phyloP scores from a whole-genome alignment of 1,284 basidiomycete genomes.

The Fistulina hepatica region DNA sequence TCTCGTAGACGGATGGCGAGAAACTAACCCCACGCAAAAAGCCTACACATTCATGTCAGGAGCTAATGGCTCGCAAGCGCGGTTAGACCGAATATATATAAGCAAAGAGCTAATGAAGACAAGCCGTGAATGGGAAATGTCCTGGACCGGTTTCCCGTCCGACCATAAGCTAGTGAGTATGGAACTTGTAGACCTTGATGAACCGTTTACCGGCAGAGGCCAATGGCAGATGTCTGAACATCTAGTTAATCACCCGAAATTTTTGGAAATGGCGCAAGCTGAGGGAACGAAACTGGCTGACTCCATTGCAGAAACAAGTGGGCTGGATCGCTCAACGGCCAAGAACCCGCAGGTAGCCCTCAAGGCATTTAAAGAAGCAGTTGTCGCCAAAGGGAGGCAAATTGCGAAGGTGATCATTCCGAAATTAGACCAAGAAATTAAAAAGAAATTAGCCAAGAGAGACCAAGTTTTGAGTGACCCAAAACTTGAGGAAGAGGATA shows the following conservation, averaged over 20 bases:
- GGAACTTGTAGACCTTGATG: neutral
- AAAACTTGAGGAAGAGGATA: too few relatives aligned
- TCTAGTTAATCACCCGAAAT: slow-evolving; percentile 4
- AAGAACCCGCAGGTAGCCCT: neutral
- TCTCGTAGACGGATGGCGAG: slow-evolving; percentile 10
- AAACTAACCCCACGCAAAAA: neutral
- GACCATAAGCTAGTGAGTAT: slow-evolving; percentile 11
- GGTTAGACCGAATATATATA: slow-evolving; percentile 1
- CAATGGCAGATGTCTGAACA: slow-evolving; percentile 10
- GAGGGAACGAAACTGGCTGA: neutral
- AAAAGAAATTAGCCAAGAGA: too few relatives aligned
- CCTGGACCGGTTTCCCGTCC: slow-evolving; percentile 1
- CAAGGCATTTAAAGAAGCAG: neutral
- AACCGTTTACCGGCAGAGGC: slow-evolving; percentile 9
- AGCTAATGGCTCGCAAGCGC: neutral
- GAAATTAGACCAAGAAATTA: neutral
- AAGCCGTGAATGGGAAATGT: slow-evolving; percentile 8
- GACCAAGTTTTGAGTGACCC: too few relatives aligned
- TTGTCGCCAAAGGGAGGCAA: neutral
- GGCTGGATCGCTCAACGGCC: neutral
- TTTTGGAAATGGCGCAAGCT: too few relatives aligned
- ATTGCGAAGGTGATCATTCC: neutral
- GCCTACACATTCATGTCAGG: neutral
- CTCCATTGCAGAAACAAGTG: neutral
- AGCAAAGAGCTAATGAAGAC: neutral